Conservation (phyloP, 345 rosid genomes). For the Zanthoxylum bungeanum region DNA sequence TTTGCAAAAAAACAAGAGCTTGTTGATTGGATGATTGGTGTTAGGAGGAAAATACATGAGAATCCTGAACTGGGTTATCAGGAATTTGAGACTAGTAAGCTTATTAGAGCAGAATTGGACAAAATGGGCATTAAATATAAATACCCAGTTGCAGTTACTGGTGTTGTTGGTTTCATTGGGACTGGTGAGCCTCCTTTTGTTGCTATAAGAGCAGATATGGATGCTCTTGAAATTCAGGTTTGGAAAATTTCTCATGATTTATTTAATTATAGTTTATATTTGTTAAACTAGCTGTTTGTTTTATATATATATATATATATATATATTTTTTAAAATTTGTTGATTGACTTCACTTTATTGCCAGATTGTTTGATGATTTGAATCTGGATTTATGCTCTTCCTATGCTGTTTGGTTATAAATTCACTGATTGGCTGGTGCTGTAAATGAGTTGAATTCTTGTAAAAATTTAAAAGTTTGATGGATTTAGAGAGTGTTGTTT, state of each 20-base stretch:
- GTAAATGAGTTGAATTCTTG: neutral
- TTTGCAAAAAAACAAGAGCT: slow-evolving; percentile 53
- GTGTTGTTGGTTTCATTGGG: slow-evolving; percentile 76
- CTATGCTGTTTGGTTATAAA: neutral
- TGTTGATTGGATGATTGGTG: slow-evolving; percentile 70
- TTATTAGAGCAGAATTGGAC: slow-evolving; percentile 73
- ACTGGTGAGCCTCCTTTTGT: slow-evolving; percentile 87
- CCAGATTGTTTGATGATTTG: neutral
- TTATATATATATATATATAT: too few species aligned
- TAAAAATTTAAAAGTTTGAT: neutral
- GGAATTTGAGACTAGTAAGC: slow-evolving; percentile 88
- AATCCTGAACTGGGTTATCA: slow-evolving; percentile 83
- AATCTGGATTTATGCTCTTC: neutral
- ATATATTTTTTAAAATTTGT: too few species aligned
- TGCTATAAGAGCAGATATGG: slow-evolving; percentile 94
- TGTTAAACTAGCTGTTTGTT: neutral
- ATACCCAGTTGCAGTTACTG: slow-evolving; percentile 74
- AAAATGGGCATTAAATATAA: slow-evolving; percentile 61
- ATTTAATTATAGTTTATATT: neutral
- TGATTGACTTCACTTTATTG: neutral
- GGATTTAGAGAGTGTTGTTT: too few species aligned
- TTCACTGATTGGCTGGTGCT: neutral
- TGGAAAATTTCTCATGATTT: neutral
- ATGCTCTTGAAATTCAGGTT: slow-evolving; percentile 92
- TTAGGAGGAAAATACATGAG: slow-evolving; percentile 86